Evolutionary conservation across 2,329 filamentous ascomycete genomes (phyloP), one percentile per base, ranked within the genome.

Genomic region (Colletotrichum costaricense): DNA sequence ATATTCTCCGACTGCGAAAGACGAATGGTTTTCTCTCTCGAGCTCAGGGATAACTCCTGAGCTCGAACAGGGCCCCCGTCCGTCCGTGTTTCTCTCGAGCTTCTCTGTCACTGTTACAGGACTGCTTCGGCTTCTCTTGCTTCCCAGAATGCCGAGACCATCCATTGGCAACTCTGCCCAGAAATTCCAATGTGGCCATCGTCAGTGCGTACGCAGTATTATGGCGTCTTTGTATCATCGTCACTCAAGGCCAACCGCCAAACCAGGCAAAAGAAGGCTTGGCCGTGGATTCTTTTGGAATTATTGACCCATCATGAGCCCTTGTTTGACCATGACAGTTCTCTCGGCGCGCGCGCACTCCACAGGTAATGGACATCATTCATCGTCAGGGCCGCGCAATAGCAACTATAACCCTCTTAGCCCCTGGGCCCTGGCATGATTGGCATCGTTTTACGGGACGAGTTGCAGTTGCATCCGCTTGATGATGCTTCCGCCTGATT

Each of bases 81-180:
- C 77, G 46, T 67, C 78, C 77, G 76, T 77, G 79, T 76, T 74
- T 77, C 76, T 76, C 77, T 73, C 77, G 74, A 76, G 22, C 24
- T 14, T 28, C 8, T 26, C 19, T 26, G 58, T 19, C 35, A 28
- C 72, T 81, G 81, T 82, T 74, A 80, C 80, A 82, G 81, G 79
- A 78, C 70, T 82, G 80, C 80, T 79, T 83, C 81, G 81, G 81
- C 79, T 82, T 81, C 75, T 80, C 75, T 80, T 82, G 80, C 81
- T 78, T 60, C 72, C 67, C 24, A 28, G 55, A 63, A 14, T 46
- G 60, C 69, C 65, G 59, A 69, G 64, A 49, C 22, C 52, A 57
- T 11, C 19, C 24, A 28, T 49, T 19, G 38, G 16, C 38, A 42
- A 7, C 11, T 35, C 33, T 52, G 33, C 46, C 63, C 22, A 56